These are phyloP conservation scores for Oryza glaberrima DNA, from an alignment of 176 grass and related monocot species.

Conservation along the genomic window DNA sequence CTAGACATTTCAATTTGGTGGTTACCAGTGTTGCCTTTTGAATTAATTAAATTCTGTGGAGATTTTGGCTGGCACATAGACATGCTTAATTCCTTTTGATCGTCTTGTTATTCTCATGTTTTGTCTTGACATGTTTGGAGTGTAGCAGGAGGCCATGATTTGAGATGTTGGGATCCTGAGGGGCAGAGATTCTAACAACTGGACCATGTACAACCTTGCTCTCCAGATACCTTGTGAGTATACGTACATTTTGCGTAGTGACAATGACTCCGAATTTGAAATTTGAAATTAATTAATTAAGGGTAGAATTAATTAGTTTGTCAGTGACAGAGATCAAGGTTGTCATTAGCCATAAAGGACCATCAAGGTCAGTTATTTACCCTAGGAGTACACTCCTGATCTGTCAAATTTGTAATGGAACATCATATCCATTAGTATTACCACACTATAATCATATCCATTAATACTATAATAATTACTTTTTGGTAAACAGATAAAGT, in stretches of 20 bases:
- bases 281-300: not conserved
- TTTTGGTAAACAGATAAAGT: not conserved
- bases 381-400: not conserved
- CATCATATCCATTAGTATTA: not conserved
- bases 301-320: not conserved
- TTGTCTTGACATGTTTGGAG: slow-evolving; percentile 24
- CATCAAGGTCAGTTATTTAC: not conserved
- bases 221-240: not conserved
- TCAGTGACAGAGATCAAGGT: not conserved
- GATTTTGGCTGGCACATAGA: not conserved
- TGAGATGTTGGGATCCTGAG: slow-evolving; percentile 27
- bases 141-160: slow-evolving; percentile 28
- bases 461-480: not conserved
- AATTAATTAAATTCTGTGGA: not conserved
- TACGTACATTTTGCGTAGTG: not conserved
- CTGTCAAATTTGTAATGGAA: not conserved
- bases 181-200: slow-evolving; percentile 18
- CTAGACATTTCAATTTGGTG: not conserved
- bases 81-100: not conserved
- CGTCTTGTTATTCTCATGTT: not conserved
- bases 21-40: not conserved
- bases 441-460: too few species aligned
- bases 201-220: slow-evolving; percentile 14
- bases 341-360: not conserved
- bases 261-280: slow-evolving; percentile 2